These are phyloP conservation scores for Apiotrichum porosum DNA, from an alignment of 1,284 basidiomycete species.

Conservation along the genomic window DNA sequence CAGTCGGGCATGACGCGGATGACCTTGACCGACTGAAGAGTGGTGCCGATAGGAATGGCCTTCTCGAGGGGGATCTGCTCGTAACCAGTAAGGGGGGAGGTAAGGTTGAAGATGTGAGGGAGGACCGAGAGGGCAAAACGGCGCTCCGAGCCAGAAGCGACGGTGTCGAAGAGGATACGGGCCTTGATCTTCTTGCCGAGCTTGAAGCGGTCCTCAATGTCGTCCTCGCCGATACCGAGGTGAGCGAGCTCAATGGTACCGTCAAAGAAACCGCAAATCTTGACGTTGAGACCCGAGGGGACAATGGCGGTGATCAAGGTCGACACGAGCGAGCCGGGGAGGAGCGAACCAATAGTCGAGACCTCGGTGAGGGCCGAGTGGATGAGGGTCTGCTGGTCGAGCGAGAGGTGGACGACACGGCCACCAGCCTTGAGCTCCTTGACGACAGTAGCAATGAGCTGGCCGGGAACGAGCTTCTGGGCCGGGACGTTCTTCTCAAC, in stretches of 20 bases:
- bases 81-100: conserved; percentile 41
- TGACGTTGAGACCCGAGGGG: conserved; percentile 76
- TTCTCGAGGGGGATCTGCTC: conserved; percentile 51
- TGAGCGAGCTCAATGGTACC: conserved; percentile 86
- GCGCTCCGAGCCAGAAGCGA: conserved; percentile 59
- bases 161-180: conserved; percentile 77
- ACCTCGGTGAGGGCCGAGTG: conserved; percentile 62
- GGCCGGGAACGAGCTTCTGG: conserved; percentile 53
- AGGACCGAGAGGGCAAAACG: conserved; percentile 74
- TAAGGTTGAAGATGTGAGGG: conserved; percentile 64
- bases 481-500: conserved; percentile 46
- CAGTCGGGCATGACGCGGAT: conserved; percentile 70
- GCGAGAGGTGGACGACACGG: conserved; percentile 40
- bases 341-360: conserved; percentile 70
- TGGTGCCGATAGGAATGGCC: conserved; percentile 67
- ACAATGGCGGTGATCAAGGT: conserved; percentile 76
- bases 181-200: conserved; percentile 83
- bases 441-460: conserved; percentile 62
- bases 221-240: conserved; percentile 53
- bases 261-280: conserved; percentile 88
- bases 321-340: conserved; percentile 84
- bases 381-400: conserved; percentile 53
- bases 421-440: conserved; percentile 56
- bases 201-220: conserved; percentile 59
- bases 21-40: conserved; percentile 68